A percentile compares a stretch with the other conserved stretches of the same genome.
Evolutionary conservation across 495 filamentous ascomycete genomes (phyloP).

Genomic region (Penicillium antarcticum): DNA sequence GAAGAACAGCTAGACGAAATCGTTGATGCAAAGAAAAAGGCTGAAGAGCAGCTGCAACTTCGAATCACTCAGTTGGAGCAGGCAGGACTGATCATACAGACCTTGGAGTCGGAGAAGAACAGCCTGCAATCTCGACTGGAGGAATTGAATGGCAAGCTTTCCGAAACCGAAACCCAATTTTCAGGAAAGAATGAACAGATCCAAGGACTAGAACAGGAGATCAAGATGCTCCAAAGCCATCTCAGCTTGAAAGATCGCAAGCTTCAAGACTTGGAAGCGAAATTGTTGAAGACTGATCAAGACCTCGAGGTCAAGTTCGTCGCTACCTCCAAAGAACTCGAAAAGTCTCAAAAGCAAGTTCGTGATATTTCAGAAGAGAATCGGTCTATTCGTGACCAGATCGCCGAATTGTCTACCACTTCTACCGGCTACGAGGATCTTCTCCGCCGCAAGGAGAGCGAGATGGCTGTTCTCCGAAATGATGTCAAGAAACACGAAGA

Average conservation of each 20-base stretch:
- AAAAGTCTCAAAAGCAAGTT: constrained; percentile 64
- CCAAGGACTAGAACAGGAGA: constrained; percentile 69
- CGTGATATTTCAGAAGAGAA: constrained; percentile 80
- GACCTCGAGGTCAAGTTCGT: constrained; percentile 86
- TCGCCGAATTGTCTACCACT: constrained; percentile 82
- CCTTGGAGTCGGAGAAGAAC: constrained; percentile 80
- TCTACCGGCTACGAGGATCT: constrained; percentile 94
- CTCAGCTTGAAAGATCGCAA: constrained; percentile 88
- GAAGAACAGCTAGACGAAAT: constrained; percentile 91
- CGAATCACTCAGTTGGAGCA: constrained; percentile 84
- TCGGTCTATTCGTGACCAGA: constrained; percentile 76
- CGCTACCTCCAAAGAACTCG: constrained; percentile 76
- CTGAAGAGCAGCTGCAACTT: constrained; percentile 78
- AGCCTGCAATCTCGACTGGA: constrained; percentile 63
- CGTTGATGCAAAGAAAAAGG: constrained; percentile 82
- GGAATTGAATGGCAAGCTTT: constrained; percentile 64
- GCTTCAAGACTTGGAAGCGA: constrained; percentile 79
- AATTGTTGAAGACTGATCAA: constrained; percentile 80
- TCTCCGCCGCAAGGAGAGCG: constrained; percentile 88
- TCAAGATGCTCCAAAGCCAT: constrained; percentile 91
- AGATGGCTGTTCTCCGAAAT: constrained; percentile 76
- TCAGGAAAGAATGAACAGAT: constrained; percentile 69
- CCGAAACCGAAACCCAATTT: constrained; percentile 62
- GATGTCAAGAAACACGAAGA: constrained; percentile 77
- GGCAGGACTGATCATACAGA: constrained; percentile 79